Evolutionary conservation across 179 eudicot genomes (phyloP).

Genomic region (Patellifolia procumbens): DNA sequence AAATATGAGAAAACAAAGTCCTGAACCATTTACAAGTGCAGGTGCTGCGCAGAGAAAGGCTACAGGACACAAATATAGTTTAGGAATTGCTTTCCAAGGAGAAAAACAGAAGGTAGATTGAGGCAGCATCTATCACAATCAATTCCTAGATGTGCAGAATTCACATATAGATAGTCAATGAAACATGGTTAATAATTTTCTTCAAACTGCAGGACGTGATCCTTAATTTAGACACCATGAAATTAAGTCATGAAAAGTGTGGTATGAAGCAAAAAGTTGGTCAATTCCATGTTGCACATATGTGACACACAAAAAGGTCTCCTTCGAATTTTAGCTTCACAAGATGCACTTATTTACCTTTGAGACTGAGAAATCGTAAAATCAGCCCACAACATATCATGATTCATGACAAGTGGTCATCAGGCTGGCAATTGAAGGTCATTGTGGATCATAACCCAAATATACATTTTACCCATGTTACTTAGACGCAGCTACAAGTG

Average conservation of each 20-base stretch:
- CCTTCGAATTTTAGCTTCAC: background rate
- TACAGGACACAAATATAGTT: background rate
- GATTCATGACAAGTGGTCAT: background rate
- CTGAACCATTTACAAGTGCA: background rate
- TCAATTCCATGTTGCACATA: background rate
- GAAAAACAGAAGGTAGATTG: background rate
- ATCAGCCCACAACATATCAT: background rate
- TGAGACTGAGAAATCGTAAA: background rate
- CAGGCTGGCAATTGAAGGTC: background rate
- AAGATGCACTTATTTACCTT: background rate
- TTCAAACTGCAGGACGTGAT: background rate
- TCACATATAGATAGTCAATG: background rate
- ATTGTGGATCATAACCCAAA: background rate
- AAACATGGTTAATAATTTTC: background rate
- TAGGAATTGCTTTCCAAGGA: background rate
- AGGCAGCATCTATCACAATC: background rate
- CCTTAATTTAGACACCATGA: background rate
- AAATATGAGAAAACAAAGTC: conserved; percentile 1
- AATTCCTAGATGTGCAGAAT: background rate
- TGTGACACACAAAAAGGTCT: background rate
- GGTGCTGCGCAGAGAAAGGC: background rate
- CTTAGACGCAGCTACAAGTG: too few species aligned
- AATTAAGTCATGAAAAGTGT: background rate
- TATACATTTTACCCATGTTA: too few species aligned
- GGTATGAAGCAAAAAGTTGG: background rate